Percentiles rank a stretch among this genome's conserved stretches.
These are phyloP conservation scores for Mrakia gelida DNA, from an alignment of 768 basidiomycete species.

Conservation along the genomic window DNA sequence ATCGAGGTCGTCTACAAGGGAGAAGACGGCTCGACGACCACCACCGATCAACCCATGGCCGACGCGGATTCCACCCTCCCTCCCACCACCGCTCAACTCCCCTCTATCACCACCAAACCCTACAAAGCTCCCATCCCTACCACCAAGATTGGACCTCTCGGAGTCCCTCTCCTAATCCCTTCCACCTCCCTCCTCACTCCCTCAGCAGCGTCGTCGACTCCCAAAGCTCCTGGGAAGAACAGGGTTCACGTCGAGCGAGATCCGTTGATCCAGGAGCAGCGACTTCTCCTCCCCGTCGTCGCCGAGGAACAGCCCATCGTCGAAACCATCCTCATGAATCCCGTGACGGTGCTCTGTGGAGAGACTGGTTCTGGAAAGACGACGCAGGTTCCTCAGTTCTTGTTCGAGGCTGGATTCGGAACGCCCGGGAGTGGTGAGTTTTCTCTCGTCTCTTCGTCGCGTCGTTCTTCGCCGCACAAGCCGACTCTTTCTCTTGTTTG, in stretches of 20 bases:
- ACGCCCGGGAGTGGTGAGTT: constrained; percentile 68
- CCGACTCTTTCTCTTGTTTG: constrained; percentile 4
- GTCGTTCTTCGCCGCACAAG: background rate
- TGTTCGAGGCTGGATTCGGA: constrained; percentile 96
- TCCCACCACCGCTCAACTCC: background rate
- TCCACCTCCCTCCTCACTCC: constrained; percentile 53
- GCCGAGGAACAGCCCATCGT: constrained; percentile 92
- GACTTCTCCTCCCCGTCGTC: constrained; percentile 78
- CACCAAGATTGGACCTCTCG: constrained; percentile 65
- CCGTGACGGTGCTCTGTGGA: constrained; percentile 80
- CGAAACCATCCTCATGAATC: constrained; percentile 80
- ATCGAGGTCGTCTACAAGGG: constrained; percentile 52
- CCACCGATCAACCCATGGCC: constrained; percentile 13
- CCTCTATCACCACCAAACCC: background rate
- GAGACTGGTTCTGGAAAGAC: constrained; percentile 99
- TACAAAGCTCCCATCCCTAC: constrained; percentile 42
- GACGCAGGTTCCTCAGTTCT: constrained; percentile 94
- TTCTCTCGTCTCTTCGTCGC: background rate
- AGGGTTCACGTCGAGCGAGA: constrained; percentile 59
- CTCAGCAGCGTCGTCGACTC: constrained; percentile 32
- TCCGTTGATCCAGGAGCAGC: constrained; percentile 65
- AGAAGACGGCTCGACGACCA: constrained; percentile 36
- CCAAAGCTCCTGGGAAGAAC: constrained; percentile 43
- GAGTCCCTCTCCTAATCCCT: constrained; percentile 65
- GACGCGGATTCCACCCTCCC: constrained; percentile 5